A percentile compares a stretch with the other conserved stretches of the same genome.
Evolutionary conservation across 257 asterid genomes (phyloP).

Genomic region (Ballota nigra): DNA sequence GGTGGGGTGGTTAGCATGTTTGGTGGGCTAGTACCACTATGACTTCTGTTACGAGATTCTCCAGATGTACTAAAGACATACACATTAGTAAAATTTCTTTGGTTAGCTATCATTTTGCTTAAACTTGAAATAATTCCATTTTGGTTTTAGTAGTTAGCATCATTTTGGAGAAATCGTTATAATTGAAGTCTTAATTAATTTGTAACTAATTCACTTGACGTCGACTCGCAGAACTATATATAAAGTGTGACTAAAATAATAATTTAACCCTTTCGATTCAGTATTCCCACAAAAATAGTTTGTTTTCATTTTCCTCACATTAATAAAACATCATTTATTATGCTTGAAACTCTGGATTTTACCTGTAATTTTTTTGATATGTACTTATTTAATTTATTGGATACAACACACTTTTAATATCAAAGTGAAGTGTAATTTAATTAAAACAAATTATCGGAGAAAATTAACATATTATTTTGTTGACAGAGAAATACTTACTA

Average conservation of each 20-base stretch:
- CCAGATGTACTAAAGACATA: neutral
- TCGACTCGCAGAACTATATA: neutral
- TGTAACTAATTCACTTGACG: neutral
- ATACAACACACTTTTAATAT: too few relatives aligned
- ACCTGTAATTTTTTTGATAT: too few relatives aligned
- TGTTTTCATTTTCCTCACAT: too few relatives aligned
- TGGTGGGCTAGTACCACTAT: slow-evolving; percentile 42
- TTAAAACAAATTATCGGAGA: too few relatives aligned
- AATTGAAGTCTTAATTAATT: neutral
- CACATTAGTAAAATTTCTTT: neutral
- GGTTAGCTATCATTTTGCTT: slow-evolving; percentile 5
- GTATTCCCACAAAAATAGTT: too few relatives aligned
- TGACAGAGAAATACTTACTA: too few relatives aligned
- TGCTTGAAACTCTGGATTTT: too few relatives aligned
- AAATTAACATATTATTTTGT: too few relatives aligned
- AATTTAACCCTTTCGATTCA: neutral
- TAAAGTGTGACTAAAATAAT: neutral
- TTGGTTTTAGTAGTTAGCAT: slow-evolving; percentile 14
- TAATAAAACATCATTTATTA: too few relatives aligned
- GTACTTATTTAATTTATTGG: too few relatives aligned
- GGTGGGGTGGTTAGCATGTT: slow-evolving; percentile 8
- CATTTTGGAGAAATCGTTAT: neutral
- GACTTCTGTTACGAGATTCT: slow-evolving; percentile 18
- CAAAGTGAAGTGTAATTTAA: too few relatives aligned
- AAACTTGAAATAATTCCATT: slow-evolving; percentile 1